These are phyloP conservation scores for Nothopassalora personata DNA, from an alignment of 2,329 filamentous ascomycete genomes.

Conservation along the genomic window DNA sequence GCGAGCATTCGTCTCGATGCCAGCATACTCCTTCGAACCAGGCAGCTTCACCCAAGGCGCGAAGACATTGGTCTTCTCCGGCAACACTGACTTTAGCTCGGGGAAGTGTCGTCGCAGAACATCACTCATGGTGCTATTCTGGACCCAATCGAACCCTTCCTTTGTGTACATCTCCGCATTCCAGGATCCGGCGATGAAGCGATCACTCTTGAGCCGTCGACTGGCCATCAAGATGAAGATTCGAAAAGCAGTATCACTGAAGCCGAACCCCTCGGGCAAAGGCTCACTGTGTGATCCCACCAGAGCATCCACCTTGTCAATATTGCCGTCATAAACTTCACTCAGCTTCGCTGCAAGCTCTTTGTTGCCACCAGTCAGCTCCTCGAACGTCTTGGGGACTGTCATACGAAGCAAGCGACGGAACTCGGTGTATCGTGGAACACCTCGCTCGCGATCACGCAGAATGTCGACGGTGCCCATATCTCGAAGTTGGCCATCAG, in stretches of 20 bases:
- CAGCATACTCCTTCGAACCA: too few species aligned
- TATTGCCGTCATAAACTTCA: slow-evolving; percentile 38
- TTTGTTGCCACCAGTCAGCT: slow-evolving; percentile 38
- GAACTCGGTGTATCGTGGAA: slow-evolving; percentile 44
- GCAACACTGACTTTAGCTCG: slow-evolving; percentile 32
- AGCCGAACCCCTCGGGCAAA: slow-evolving; percentile 43
- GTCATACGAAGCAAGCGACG: slow-evolving; percentile 40
- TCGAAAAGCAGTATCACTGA: slow-evolving; percentile 46
- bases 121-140: slow-evolving; percentile 40
- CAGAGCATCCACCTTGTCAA: slow-evolving; percentile 41
- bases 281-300: slow-evolving; percentile 43
- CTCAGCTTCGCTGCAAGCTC: slow-evolving; percentile 35
- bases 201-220: slow-evolving; percentile 41
- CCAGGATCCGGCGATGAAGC: slow-evolving; percentile 42
- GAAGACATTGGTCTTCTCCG: slow-evolving; percentile 33
- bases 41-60: slow-evolving; percentile 27
- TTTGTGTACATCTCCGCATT: slow-evolving; percentile 38
- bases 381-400: slow-evolving; percentile 35
- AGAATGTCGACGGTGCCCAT: slow-evolving; percentile 46
- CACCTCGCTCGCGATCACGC: slow-evolving; percentile 44
- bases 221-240: slow-evolving; percentile 45
- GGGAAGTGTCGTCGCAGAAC: slow-evolving; percentile 43
- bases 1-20: too few species aligned
- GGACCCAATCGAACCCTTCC: slow-evolving; percentile 42
- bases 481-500: slow-evolving; percentile 40